These are phyloP conservation scores for Gossypium gossypioides DNA, from an alignment of 441 rosid genomes.

Conservation along the genomic window DNA sequence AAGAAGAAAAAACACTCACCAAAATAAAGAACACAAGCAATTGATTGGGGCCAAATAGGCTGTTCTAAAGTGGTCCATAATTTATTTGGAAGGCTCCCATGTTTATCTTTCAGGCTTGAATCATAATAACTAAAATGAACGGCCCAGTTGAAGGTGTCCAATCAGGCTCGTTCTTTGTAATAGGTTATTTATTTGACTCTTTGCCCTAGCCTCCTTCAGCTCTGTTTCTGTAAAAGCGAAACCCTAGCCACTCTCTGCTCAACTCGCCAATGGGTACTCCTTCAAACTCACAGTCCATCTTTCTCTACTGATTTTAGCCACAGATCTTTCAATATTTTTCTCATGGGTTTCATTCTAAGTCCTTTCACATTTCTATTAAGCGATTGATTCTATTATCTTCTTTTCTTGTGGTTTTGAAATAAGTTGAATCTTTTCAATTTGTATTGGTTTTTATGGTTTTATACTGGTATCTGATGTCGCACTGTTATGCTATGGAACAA, in stretches of 20 bases:
- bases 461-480: not conserved
- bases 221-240: not conserved
- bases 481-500: not conserved
- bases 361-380: not conserved
- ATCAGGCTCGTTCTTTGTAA: not conserved
- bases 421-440: not conserved
- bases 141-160: not conserved
- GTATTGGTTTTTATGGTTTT: not conserved
- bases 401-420: not conserved
- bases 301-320: not conserved
- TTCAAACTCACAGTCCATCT: not conserved
- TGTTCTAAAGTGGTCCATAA: not conserved
- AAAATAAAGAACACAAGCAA: not conserved
- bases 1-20: not conserved
- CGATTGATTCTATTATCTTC: not conserved
- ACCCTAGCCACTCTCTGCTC: constrained; percentile 7
- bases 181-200: not conserved
- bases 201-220: not conserved
- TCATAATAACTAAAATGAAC: not conserved
- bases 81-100: not conserved
- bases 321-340: not conserved
- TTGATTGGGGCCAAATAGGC: not conserved
- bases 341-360: not conserved
- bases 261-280: constrained; percentile 10
- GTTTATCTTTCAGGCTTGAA: not conserved